These are phyloP conservation scores for Pseudozyma sp. DNA, from an alignment of 1,284 basidiomycete species.

Conservation along the genomic window DNA sequence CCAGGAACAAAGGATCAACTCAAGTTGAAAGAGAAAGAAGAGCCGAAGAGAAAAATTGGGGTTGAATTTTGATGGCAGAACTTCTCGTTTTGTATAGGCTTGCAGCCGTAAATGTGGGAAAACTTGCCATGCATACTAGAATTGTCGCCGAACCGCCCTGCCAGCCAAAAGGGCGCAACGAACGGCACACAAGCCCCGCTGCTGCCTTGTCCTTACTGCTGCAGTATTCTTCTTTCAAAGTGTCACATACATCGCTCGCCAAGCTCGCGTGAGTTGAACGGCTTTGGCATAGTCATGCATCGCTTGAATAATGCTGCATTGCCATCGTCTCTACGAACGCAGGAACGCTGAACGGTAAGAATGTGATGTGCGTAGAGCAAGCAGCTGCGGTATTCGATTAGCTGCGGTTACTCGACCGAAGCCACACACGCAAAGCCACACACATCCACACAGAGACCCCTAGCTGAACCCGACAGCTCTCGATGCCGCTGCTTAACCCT, in stretches of 20 bases:
- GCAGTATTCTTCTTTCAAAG: too few species aligned
- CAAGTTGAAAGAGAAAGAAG: neutral
- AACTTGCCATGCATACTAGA: slow-evolving; percentile 10
- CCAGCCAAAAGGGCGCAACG: slow-evolving; percentile 12
- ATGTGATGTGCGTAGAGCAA: slow-evolving; percentile 4
- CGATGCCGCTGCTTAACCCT: neutral
- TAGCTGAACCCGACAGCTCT: slow-evolving; percentile 12
- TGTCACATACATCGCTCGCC: too few species aligned
- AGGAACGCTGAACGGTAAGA: slow-evolving; percentile 10
- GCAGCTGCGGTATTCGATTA: slow-evolving; percentile 1
- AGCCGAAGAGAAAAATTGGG: slow-evolving; percentile 1
- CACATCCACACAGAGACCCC: too few species aligned
- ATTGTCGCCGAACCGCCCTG: slow-evolving; percentile 9
- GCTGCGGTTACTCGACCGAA: neutral
- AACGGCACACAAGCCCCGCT: slow-evolving; percentile 5
- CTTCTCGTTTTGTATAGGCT: neutral
- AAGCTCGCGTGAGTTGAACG: too few species aligned
- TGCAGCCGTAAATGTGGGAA: slow-evolving; percentile 11
- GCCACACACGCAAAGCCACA: too few species aligned
- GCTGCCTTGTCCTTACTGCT: too few species aligned
- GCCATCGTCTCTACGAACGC: neutral
- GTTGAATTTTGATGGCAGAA: neutral
- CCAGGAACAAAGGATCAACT: neutral
- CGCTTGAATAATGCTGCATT: neutral
- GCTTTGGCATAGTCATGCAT: too few species aligned